phyloP scores from a whole-genome alignment of 2,329 filamentous ascomycete genomes.

The Aspergillus hortae region DNA sequence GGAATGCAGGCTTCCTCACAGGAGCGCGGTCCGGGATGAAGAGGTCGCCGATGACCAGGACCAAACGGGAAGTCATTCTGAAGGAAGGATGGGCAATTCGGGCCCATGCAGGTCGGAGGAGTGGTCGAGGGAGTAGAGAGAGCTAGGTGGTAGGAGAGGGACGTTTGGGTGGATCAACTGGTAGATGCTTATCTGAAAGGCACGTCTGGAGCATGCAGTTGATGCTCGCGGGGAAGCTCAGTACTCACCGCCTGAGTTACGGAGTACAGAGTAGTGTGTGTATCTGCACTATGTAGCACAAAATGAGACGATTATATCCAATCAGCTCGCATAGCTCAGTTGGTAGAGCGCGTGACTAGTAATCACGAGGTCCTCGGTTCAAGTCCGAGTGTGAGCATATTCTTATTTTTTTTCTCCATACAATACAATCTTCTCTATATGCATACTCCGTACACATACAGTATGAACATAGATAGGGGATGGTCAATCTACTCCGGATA shows the following conservation, averaged over 20 bases:
- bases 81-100: slow-evolving; percentile 18
- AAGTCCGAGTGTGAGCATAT: too few species aligned
- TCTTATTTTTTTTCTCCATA: too few species aligned
- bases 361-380: too few species aligned
- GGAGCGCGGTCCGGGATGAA: slow-evolving; percentile 91
- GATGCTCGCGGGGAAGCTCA: neutral
- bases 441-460: too few species aligned
- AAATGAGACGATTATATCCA: too few species aligned
- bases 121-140: neutral
- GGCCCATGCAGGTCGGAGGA: slow-evolving; percentile 21
- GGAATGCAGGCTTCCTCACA: slow-evolving; percentile 42
- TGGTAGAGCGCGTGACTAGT: too few species aligned
- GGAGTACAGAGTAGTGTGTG: too few species aligned
- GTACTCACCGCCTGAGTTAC: neutral
- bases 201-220: neutral
- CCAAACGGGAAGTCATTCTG: slow-evolving; percentile 75
- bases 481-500: too few species aligned
- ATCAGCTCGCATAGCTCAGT: too few species aligned
- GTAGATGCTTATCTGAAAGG: neutral
- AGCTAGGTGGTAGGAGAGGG: neutral
- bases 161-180: neutral
- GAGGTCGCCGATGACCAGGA: slow-evolving; percentile 87
- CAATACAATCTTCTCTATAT: too few species aligned
- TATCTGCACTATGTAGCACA: neutral
- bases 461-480: too few species aligned